Conservation (phyloP, 2,329 filamentous ascomycete genomes). For the Chaetomium sp. region DNA sequence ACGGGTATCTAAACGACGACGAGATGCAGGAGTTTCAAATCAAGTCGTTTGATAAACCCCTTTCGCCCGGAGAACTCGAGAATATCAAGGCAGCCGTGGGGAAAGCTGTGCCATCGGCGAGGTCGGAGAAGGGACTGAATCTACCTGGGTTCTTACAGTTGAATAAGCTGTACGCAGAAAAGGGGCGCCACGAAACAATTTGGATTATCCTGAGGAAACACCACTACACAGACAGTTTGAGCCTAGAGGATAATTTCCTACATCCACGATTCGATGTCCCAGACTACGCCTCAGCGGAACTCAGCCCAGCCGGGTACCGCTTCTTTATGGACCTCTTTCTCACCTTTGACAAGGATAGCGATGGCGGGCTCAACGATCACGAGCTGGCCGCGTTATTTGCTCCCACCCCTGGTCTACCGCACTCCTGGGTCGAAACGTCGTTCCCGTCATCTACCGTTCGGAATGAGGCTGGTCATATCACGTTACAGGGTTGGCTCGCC, state of each 20-base stretch:
- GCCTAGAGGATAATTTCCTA: slow-evolving; percentile 82
- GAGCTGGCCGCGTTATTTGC: slow-evolving; percentile 85
- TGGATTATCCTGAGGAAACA: slow-evolving; percentile 96
- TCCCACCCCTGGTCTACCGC: slow-evolving; percentile 81
- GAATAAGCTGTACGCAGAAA: slow-evolving; percentile 95
- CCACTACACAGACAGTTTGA: slow-evolving; percentile 92
- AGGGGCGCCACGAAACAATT: slow-evolving; percentile 94
- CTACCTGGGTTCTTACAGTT: slow-evolving; percentile 78
- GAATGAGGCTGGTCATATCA: slow-evolving; percentile 92
- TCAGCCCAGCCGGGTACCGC: slow-evolving; percentile 88
- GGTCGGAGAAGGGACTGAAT: slow-evolving; percentile 67
- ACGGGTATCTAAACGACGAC: slow-evolving; percentile 81
- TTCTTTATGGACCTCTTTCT: slow-evolving; percentile 97
- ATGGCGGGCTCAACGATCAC: slow-evolving; percentile 81
- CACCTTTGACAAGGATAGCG: slow-evolving; percentile 94
- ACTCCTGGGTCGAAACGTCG: slow-evolving; percentile 78
- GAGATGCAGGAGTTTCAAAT: slow-evolving; percentile 88
- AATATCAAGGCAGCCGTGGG: slow-evolving; percentile 88
- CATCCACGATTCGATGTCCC: slow-evolving; percentile 93
- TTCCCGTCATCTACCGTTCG: slow-evolving; percentile 93
- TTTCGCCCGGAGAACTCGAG: slow-evolving; percentile 73
- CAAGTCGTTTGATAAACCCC: slow-evolving; percentile 84
- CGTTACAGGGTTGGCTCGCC: slow-evolving; percentile 92
- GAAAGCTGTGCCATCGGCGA: slow-evolving; percentile 57
- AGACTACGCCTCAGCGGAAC: slow-evolving; percentile 83